phyloP scores from a whole-genome alignment of 768 basidiomycete species.

The Nidularia sp. region DNA sequence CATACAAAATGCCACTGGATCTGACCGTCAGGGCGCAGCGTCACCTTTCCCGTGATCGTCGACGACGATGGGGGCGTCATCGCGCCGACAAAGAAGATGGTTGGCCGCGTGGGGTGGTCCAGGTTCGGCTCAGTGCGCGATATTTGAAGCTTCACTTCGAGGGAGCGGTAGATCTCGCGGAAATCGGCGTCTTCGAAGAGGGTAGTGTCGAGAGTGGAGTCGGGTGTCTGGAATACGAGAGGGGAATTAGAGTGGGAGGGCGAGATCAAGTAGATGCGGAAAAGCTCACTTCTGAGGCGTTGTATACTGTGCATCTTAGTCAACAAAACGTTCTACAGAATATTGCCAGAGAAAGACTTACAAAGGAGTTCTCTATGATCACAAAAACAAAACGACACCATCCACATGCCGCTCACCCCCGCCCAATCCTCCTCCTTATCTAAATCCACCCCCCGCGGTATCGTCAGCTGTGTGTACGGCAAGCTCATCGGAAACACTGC shows the following conservation, averaged over 20 bases:
- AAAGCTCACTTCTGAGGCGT: slow-evolving; percentile 28
- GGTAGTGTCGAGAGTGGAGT: slow-evolving; percentile 29
- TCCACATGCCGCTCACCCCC: slow-evolving; percentile 57
- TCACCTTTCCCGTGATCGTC: slow-evolving; percentile 48
- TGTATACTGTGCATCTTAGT: slow-evolving; percentile 35
- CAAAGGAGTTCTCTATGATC: slow-evolving; percentile 65
- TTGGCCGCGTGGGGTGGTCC: slow-evolving; percentile 44
- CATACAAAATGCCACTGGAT: slow-evolving; percentile 65
- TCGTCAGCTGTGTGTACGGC: slow-evolving; percentile 47
- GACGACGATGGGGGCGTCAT: slow-evolving; percentile 38
- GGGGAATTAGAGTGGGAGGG: not conserved
- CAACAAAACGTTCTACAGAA: too few species aligned
- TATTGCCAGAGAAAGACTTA: slow-evolving; percentile 25
- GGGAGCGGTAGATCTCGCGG: slow-evolving; percentile 45
- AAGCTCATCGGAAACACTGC: slow-evolving; percentile 46
- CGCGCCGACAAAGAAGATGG: slow-evolving; percentile 50
- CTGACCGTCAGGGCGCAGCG: slow-evolving; percentile 53
- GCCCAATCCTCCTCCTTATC: slow-evolving; percentile 49
- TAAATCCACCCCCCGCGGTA: slow-evolving; percentile 32
- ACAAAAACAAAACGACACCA: slow-evolving; percentile 61
- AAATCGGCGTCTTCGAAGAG: slow-evolving; percentile 50
- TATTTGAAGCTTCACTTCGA: slow-evolving; percentile 44
- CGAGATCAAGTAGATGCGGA: not conserved
- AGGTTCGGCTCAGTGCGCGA: slow-evolving; percentile 37
- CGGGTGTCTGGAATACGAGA: not conserved